phyloP scores from a whole-genome alignment of 169 alveolate genomes.

The Sarcocystis neurona region DNA sequence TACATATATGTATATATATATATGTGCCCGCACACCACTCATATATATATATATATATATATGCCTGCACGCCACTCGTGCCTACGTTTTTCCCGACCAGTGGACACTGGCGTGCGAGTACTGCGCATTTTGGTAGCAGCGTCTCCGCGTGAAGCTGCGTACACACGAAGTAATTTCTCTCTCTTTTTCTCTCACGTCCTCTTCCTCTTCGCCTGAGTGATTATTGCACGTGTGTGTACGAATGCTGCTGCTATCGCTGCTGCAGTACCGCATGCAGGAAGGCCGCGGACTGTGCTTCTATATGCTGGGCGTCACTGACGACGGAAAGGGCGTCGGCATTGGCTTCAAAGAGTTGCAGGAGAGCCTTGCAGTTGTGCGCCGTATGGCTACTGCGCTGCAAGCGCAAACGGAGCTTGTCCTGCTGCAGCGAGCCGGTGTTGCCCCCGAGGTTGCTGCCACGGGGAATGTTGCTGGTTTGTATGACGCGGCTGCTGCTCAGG shows the following conservation, averaged over 20 bases:
- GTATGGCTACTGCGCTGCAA: background rate
- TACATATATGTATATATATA: no score
- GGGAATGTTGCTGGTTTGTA: background rate
- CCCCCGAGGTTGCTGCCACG: background rate
- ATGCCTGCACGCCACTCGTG: no score
- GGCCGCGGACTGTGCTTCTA: background rate
- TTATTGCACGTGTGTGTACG: background rate
- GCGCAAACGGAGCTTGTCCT: background rate
- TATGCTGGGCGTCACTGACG: conserved; percentile 21
- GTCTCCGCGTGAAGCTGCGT: no score
- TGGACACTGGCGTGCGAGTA: no score
- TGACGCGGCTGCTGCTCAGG: no score
- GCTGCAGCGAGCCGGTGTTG: background rate
- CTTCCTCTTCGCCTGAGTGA: background rate
- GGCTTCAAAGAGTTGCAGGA: background rate
- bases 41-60: no score
- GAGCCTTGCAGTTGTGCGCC: background rate
- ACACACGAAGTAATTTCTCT: no score
- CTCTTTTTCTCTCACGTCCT: background rate
- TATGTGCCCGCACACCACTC: no score
- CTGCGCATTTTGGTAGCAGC: no score
- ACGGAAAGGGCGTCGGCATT: conserved; percentile 4
- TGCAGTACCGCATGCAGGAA: conserved; percentile 21
- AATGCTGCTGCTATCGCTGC: background rate
- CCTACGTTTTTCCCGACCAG: no score